These are phyloP conservation scores for Aspergillus fijiensis DNA, from an alignment of 2,329 filamentous ascomycete genomes.

Conservation along the genomic window DNA sequence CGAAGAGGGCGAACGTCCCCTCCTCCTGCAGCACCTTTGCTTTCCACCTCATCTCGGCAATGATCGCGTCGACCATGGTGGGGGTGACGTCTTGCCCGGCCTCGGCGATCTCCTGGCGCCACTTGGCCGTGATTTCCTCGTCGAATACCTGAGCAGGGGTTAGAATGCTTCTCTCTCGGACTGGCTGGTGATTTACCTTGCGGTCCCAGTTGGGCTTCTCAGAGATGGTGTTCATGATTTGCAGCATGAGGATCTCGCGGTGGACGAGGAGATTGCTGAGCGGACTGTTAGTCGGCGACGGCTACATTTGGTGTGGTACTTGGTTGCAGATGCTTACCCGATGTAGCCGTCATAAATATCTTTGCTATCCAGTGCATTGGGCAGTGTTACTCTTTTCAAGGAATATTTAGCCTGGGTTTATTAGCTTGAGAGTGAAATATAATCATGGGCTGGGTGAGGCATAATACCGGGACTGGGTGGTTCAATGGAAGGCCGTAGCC, in stretches of 20 bases:
- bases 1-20: slow-evolving; percentile 33
- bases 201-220: slow-evolving; percentile 45
- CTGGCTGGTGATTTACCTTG: slow-evolving; percentile 30
- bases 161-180: too few species aligned
- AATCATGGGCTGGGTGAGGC: not conserved
- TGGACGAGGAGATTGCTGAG: not conserved
- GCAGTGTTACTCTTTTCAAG: not conserved
- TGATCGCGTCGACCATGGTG: slow-evolving; percentile 40
- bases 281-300: not conserved
- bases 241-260: slow-evolving; percentile 44
- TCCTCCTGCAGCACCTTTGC: slow-evolving; percentile 41
- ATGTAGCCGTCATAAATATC: not conserved
- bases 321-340: not conserved
- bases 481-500: not conserved
- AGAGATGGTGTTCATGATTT: slow-evolving; percentile 43
- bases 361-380: not conserved
- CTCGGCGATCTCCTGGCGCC: slow-evolving; percentile 31
- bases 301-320: too few species aligned
- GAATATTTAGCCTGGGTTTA: not conserved
- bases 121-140: slow-evolving; percentile 34
- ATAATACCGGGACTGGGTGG: not conserved
- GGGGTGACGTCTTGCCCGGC: slow-evolving; percentile 28
- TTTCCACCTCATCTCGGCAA: slow-evolving; percentile 53
- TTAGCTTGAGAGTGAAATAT: not conserved
- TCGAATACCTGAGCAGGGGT: slow-evolving; percentile 30